Conservation (phyloP, 2,329 filamentous ascomycete genomes). For the Botrytis pseudocinerea region DNA sequence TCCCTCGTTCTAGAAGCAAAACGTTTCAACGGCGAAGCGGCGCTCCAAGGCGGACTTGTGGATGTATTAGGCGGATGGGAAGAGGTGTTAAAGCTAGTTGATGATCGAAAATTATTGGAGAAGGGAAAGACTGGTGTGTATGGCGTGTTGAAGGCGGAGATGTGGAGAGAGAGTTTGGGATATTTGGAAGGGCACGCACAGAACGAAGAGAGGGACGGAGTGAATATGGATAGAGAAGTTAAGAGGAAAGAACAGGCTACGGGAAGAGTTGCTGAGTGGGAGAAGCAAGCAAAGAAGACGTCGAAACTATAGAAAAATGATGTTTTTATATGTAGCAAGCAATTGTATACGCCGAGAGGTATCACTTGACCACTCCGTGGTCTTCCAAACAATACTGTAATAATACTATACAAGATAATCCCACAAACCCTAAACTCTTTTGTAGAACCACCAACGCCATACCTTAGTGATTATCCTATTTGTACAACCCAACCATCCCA, state of each 20-base stretch:
- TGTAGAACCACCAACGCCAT: constrained; percentile 20
- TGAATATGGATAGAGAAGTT: constrained; percentile 43
- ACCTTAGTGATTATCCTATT: constrained; percentile 24
- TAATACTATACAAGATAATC: constrained; percentile 24
- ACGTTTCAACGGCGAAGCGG: constrained; percentile 63
- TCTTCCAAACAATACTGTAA: constrained; percentile 18
- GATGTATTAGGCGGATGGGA: constrained; percentile 67
- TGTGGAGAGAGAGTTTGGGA: constrained; percentile 67
- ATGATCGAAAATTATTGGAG: constrained; percentile 56
- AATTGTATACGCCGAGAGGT: constrained; percentile 15
- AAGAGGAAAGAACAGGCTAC: constrained; percentile 31
- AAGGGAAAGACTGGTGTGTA: constrained; percentile 69
- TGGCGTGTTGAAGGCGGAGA: constrained; percentile 70
- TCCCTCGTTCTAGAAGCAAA: constrained; percentile 71
- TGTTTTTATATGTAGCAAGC: constrained; percentile 6
- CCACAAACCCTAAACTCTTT: constrained; percentile 12
- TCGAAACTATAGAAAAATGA: constrained; percentile 34
- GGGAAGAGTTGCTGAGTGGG: constrained; percentile 35
- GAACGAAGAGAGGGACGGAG: constrained; percentile 52
- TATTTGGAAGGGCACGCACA: constrained; percentile 56
- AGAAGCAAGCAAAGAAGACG: constrained; percentile 31
- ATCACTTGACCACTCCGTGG: constrained; percentile 10
- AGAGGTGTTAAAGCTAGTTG: constrained; percentile 61
- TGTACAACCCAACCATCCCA: constrained; percentile 27
- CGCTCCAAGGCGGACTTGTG: constrained; percentile 65